Evolutionary conservation across 805 yeast species (phyloP), one percentile per base, ranked within the genome.

Genomic region (Yamadazyma olivae): DNA sequence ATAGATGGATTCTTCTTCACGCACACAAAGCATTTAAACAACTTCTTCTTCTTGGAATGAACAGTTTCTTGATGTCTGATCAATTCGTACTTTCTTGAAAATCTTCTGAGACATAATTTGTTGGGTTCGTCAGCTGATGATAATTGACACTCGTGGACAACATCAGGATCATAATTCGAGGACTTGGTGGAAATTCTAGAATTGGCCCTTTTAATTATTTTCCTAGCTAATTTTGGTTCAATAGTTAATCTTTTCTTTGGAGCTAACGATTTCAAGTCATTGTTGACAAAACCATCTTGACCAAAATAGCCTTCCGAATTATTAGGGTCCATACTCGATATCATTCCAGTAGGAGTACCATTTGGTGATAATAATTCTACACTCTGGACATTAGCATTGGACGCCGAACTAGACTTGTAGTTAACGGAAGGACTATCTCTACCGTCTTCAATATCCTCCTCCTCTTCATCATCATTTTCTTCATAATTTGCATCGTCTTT

Each of bases 11-110:
- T 71, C 46, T 75, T 80, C 48, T 77, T 82, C 38, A 84, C 93
- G 64, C 99, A 91, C 30, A 83, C 80, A 48, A 79, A 80, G 60
- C 99, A 91, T 55, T 84, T 80, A 68, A 81, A 93, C 32, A 83
- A 79, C 50, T 84, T 84, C 61, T 91, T 83, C 56, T 82, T 83
- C 32, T 84, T 73, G 1, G 97, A 93, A 59, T 91, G 99, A 36
- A 91, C 90, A 0, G 98, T 93, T 53, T 91, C 95, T 59, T 91
- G 96, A 60, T 91, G 99, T 50, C 99, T 77, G 17, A 90, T 83
- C 53, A 91, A 70, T 65, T 91, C 99, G 56, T 91, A 91, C 14
- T 96, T 95, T 34, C 74, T 51, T 16, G 71, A 64, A 43, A 68
- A 68, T 19, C 72, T 50, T 31, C 74, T 61, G 41, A 65, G 51